A percentile compares a stretch with the other conserved stretches of the same genome.
These are phyloP conservation scores for Cephalotrichum gorgonifer DNA, from an alignment of 2,329 filamentous ascomycete genomes.

Conservation along the genomic window DNA sequence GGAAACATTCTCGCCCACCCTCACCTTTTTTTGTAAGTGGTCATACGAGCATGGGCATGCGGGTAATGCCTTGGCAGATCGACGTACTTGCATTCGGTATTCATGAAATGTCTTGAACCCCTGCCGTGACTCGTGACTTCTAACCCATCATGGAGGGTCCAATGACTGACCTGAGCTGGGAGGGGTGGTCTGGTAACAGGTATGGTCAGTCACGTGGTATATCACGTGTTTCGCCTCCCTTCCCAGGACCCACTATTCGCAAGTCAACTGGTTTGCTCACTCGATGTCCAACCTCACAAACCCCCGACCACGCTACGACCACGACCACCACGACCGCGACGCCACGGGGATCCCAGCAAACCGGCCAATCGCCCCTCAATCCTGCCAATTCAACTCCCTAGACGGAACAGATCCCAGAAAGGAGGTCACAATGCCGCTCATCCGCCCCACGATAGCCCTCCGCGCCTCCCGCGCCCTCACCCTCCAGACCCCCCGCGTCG, in stretches of 20 bases:
- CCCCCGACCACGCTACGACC: neutral
- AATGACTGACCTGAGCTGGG: no score
- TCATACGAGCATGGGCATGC: no score
- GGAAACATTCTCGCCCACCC: no score
- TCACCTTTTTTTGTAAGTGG: no score
- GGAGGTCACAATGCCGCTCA: slow-evolving; percentile 3
- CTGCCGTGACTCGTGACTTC: no score
- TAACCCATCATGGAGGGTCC: no score
- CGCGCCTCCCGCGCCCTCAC: slow-evolving; percentile 4
- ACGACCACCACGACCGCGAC: neutral
- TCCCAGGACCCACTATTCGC: neutral
- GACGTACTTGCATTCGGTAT: no score
- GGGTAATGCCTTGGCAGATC: no score
- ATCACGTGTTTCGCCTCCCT: neutral
- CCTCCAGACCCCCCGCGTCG: neutral
- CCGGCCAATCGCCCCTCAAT: slow-evolving; percentile 1
- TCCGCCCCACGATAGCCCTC: slow-evolving; percentile 4
- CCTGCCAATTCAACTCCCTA: neutral
- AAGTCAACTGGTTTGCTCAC: neutral
- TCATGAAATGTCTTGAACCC: no score
- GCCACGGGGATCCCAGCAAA: neutral
- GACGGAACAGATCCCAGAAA: neutral
- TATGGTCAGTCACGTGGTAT: neutral
- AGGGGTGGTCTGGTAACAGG: no score
- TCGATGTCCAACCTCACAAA: neutral